Percentiles rank a stretch among this genome's conserved stretches.
phyloP scores from a whole-genome alignment of 148 eudicot genomes.

The Rhododendron ferrugineum region DNA sequence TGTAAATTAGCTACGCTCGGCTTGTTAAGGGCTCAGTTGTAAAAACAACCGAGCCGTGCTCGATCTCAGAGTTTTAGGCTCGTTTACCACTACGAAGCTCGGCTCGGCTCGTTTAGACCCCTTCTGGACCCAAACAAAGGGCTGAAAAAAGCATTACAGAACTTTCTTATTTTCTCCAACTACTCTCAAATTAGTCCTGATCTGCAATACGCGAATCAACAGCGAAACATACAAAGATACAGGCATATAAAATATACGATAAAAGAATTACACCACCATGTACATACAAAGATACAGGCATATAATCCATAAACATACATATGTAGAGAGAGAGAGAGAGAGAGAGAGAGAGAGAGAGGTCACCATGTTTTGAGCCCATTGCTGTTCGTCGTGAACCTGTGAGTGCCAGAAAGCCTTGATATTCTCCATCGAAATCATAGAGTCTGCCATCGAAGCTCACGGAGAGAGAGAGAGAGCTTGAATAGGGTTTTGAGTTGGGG shows the following conservation, averaged over 20 bases:
- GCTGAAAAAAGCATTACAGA: not conserved
- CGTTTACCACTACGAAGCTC: no score
- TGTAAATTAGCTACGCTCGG: no score
- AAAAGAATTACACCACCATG: not conserved
- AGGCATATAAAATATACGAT: not conserved
- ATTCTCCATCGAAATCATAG: slow-evolving; percentile 27
- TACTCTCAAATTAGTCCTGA: not conserved
- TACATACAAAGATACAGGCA: not conserved
- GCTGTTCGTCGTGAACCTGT: slow-evolving; percentile 32
- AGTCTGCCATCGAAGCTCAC: slow-evolving; percentile 25
- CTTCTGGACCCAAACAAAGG: not conserved
- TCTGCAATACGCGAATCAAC: not conserved
- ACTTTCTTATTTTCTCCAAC: not conserved
- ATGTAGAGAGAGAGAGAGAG: not conserved
- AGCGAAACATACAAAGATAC: not conserved
- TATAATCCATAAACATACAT: not conserved
- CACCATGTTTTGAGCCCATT: slow-evolving; percentile 44
- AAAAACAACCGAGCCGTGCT: no score
- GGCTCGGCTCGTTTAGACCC: no score
- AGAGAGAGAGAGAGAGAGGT: not conserved
- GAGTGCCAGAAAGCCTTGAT: slow-evolving; percentile 38
- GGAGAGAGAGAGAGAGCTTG: not conserved
- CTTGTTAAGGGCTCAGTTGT: no score
- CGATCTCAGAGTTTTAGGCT: no score
- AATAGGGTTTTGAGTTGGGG: slow-evolving; percentile 10